A percentile compares a stretch with the other conserved stretches of the same genome.
These are phyloP conservation scores for Termitomyces sp. DNA, from an alignment of 768 basidiomycete species.

Conservation along the genomic window DNA sequence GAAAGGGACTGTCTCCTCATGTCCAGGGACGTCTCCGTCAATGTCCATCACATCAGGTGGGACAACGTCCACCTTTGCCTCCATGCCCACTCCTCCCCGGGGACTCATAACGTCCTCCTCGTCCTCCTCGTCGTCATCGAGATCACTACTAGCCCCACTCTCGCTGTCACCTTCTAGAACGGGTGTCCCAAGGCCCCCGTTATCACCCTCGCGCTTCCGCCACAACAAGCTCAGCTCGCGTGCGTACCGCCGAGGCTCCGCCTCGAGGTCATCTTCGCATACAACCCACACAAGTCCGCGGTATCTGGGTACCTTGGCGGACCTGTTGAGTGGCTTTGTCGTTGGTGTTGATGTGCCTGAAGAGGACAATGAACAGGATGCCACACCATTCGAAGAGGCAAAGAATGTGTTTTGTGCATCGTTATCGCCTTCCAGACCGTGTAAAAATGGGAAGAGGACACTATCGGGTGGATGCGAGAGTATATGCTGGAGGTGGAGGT, in stretches of 20 bases:
- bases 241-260: constrained; percentile 13
- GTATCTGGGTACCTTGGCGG: constrained; percentile 32
- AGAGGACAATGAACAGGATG: background rate
- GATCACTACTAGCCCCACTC: constrained; percentile 14
- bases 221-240: constrained; percentile 23
- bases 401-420: constrained; percentile 81
- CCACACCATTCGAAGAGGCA: constrained; percentile 24
- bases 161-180: constrained; percentile 14
- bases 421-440: constrained; percentile 81
- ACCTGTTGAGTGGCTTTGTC: background rate
- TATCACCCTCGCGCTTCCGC: constrained; percentile 18
- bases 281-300: constrained; percentile 84
- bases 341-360: background rate
- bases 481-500: constrained; percentile 57
- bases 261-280: constrained; percentile 60
- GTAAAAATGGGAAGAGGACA: constrained; percentile 84
- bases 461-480: constrained; percentile 72
- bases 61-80: constrained; percentile 17
- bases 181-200: background rate
- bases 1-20: constrained; percentile 5
- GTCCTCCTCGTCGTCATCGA: constrained; percentile 17
- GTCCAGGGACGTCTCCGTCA: constrained; percentile 1
- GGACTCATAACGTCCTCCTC: constrained; percentile 8
- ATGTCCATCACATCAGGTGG: constrained; percentile 16
- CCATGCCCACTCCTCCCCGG: constrained; percentile 3